These are phyloP conservation scores for Leccinellum albellum DNA, from an alignment of 768 basidiomycete genomes.

Conservation along the genomic window DNA sequence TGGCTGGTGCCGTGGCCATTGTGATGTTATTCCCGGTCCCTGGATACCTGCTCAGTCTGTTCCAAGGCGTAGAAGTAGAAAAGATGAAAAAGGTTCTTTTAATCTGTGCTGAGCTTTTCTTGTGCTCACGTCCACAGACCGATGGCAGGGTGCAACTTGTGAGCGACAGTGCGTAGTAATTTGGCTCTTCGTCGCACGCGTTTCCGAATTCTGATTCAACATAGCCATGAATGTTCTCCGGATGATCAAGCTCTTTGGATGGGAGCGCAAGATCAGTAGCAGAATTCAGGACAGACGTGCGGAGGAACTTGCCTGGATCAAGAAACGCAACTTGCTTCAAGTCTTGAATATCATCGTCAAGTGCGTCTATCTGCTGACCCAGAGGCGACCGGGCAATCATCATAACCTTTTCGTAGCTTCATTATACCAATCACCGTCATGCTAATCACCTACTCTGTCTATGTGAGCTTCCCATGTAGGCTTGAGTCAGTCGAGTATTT, in stretches of 20 bases:
- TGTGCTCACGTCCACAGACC: constrained; percentile 35
- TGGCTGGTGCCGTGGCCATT: constrained; percentile 54
- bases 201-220: background rate
- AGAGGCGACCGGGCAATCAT: background rate
- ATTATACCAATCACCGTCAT: constrained; percentile 60
- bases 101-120: background rate
- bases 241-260: constrained; percentile 70
- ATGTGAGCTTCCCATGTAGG: constrained; percentile 35
- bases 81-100: constrained; percentile 42
- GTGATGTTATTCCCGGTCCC: constrained; percentile 55
- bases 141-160: constrained; percentile 49
- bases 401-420: constrained; percentile 36
- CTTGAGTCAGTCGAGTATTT: background rate
- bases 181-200: background rate
- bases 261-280: constrained; percentile 56
- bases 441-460: constrained; percentile 59
- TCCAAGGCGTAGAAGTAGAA: constrained; percentile 45
- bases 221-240: constrained; percentile 53
- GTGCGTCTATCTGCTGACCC: constrained; percentile 6
- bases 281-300: constrained; percentile 54
- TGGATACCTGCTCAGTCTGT: constrained; percentile 46
- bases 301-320: constrained; percentile 54
- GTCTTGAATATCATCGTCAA: constrained; percentile 35
- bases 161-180: constrained; percentile 47
- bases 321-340: constrained; percentile 48